Conservation (phyloP, 805 yeast genomes). For the Starmerella powellii region DNA sequence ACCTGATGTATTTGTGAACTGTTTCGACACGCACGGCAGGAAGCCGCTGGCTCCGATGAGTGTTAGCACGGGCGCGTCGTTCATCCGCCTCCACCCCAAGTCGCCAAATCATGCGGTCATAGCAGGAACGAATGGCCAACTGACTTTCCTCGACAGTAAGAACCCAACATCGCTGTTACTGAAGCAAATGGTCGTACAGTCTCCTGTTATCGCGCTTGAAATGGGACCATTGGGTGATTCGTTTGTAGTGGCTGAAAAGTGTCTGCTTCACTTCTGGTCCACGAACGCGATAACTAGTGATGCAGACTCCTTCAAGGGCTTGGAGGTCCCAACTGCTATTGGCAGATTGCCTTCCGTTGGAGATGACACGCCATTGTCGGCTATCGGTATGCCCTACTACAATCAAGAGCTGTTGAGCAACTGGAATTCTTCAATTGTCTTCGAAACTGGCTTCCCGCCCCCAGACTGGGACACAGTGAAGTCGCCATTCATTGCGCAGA, state of each 20-base stretch:
- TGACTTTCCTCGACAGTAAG: conserved; percentile 72
- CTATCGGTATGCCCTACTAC: conserved; percentile 80
- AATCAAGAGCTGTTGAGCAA: conserved; percentile 64
- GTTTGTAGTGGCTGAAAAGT: conserved; percentile 54
- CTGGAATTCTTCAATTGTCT: conserved; percentile 48
- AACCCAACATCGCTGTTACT: conserved; percentile 59
- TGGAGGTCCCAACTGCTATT: conserved; percentile 28
- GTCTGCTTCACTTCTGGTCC: conserved; percentile 57
- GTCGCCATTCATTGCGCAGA: conserved; percentile 6
- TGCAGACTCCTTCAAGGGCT: conserved; percentile 21
- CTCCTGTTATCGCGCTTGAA: conserved; percentile 40
- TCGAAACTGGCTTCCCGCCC: conserved; percentile 53
- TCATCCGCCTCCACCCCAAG: conserved; percentile 75
- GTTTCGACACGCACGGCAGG: conserved; percentile 66
- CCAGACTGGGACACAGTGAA: conserved; percentile 19
- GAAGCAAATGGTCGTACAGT: conserved; percentile 51
- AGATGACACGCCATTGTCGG: conserved; percentile 41
- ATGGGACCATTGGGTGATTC: conserved; percentile 65
- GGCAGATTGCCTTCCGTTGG: conserved; percentile 19
- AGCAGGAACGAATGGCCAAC: conserved; percentile 65
- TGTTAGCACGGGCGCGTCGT: conserved; percentile 81
- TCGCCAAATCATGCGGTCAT: conserved; percentile 64
- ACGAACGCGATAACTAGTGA: conserved; percentile 37
- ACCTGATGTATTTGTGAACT: conserved; percentile 70
- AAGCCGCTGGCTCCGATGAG: conserved; percentile 67